phyloP scores from a whole-genome alignment of 163 green algal species.

The Smithsoniella earleae region DNA sequence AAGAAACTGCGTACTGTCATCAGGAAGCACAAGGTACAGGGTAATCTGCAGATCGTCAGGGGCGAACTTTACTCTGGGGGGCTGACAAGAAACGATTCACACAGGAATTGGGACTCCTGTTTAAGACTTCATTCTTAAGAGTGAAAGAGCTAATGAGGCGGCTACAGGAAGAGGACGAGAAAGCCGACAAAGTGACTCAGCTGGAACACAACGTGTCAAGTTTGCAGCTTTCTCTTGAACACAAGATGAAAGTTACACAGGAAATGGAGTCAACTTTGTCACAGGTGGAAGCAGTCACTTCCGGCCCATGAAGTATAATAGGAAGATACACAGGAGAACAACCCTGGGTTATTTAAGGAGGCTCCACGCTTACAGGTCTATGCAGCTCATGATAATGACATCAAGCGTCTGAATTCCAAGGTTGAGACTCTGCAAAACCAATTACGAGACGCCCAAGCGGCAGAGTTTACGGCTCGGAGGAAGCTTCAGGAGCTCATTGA shows the following conservation, averaged over 20 bases:
- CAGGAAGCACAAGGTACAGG: conserved; percentile 27
- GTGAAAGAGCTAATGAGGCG: background rate
- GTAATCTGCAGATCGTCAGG: too few species aligned
- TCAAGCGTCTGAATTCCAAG: background rate
- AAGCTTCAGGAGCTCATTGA: conserved; percentile 4
- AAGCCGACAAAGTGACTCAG: background rate
- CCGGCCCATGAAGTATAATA: too few species aligned
- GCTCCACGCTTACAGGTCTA: too few species aligned
- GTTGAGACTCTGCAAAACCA: background rate
- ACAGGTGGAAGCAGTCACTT: too few species aligned
- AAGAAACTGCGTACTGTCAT: background rate
- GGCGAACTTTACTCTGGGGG: too few species aligned
- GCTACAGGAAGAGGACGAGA: background rate
- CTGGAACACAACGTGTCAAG: background rate
- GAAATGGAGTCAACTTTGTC: too few species aligned
- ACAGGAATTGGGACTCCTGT: conserved; percentile 11
- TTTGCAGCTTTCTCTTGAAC: background rate
- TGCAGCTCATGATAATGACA: background rate
- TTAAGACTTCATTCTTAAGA: background rate
- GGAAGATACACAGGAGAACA: too few species aligned
- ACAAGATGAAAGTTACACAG: too few species aligned
- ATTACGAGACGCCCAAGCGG: background rate
- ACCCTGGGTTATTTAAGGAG: too few species aligned
- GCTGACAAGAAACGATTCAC: too few species aligned
- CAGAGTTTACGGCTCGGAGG: background rate